A percentile compares a stretch with the other conserved stretches of the same genome.
Evolutionary conservation across 441 rosid species (phyloP).

Genomic region (Populus trichocarpa): DNA sequence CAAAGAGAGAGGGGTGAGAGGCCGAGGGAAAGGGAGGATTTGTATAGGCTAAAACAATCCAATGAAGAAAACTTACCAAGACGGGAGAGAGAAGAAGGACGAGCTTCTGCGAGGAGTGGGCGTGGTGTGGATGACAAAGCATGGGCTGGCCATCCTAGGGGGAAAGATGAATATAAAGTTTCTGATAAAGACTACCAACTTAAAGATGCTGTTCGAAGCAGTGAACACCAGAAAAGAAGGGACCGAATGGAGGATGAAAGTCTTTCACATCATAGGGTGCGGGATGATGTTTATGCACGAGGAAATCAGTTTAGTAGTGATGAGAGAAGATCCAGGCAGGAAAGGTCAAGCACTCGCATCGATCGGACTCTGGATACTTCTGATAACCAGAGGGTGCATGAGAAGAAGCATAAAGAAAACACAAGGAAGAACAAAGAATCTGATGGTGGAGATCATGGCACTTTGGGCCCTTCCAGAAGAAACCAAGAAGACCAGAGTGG

Average conservation of each 20-base stretch:
- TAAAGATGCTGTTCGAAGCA: slow-evolving; percentile 59
- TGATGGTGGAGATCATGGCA: slow-evolving; percentile 51
- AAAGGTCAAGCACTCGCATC: slow-evolving; percentile 53
- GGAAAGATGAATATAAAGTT: slow-evolving; percentile 60
- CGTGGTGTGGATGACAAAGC: slow-evolving; percentile 74
- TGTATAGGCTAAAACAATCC: slow-evolving; percentile 49
- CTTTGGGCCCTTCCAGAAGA: slow-evolving; percentile 48
- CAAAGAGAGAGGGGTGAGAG: slow-evolving; percentile 76
- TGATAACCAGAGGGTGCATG: slow-evolving; percentile 63
- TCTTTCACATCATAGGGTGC: slow-evolving; percentile 54
- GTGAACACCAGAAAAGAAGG: slow-evolving; percentile 73
- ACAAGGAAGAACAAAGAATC: slow-evolving; percentile 65
- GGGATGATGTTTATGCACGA: slow-evolving; percentile 55
- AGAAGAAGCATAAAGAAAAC: slow-evolving; percentile 66
- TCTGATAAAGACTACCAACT: slow-evolving; percentile 63
- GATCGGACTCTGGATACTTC: slow-evolving; percentile 47
- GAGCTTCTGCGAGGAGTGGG: slow-evolving; percentile 49
- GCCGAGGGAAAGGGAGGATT: slow-evolving; percentile 69
- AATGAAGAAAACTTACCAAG: slow-evolving; percentile 57
- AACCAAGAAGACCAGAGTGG: slow-evolving; percentile 68
- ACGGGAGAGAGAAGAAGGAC: slow-evolving; percentile 72
- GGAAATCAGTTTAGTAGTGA: slow-evolving; percentile 45
- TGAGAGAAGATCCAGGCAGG: slow-evolving; percentile 77
- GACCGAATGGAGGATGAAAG: slow-evolving; percentile 65
- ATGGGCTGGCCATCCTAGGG: slow-evolving; percentile 49